A percentile compares a stretch with the other conserved stretches of the same genome.
These are phyloP conservation scores for Linum lewisii DNA, from an alignment of 345 rosid genomes.

Conservation along the genomic window DNA sequence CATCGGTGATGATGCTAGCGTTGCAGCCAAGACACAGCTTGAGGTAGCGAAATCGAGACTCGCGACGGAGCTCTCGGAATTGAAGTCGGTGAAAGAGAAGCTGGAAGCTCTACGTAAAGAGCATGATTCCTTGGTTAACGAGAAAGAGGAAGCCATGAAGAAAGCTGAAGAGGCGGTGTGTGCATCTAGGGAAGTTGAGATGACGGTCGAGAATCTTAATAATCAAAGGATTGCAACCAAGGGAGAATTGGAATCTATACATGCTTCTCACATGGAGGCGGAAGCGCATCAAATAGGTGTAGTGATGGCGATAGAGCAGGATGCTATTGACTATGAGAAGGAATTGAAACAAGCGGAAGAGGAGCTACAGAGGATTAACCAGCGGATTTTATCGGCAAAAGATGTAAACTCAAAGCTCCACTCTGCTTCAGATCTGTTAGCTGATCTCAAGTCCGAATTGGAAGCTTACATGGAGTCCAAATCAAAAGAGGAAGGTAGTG, in stretches of 20 bases:
- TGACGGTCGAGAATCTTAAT: constrained; percentile 70
- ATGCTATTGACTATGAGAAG: constrained; percentile 72
- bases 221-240: constrained; percentile 74
- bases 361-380: constrained; percentile 56
- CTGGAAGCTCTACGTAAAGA: constrained; percentile 42
- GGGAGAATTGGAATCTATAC: constrained; percentile 74
- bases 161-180: constrained; percentile 63
- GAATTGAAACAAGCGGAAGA: constrained; percentile 79
- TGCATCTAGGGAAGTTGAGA: constrained; percentile 79
- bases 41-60: constrained; percentile 88
- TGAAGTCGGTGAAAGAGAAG: constrained; percentile 62
- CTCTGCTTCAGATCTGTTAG: constrained; percentile 50
- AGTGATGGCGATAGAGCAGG: constrained; percentile 71
- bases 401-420: constrained; percentile 68
- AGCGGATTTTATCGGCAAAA: constrained; percentile 54
- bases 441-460: constrained; percentile 73
- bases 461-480: constrained; percentile 61
- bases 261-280: constrained; percentile 86
- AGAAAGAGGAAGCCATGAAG: constrained; percentile 47
- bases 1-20: constrained; percentile 75
- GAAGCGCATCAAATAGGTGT: constrained; percentile 84
- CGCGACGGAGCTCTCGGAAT: constrained; percentile 55
- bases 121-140: constrained; percentile 44
- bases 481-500: constrained; percentile 31
- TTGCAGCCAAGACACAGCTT: constrained; percentile 88